These are phyloP conservation scores for Epichloe scottii DNA, from an alignment of 2,329 filamentous ascomycete genomes.

Conservation along the genomic window DNA sequence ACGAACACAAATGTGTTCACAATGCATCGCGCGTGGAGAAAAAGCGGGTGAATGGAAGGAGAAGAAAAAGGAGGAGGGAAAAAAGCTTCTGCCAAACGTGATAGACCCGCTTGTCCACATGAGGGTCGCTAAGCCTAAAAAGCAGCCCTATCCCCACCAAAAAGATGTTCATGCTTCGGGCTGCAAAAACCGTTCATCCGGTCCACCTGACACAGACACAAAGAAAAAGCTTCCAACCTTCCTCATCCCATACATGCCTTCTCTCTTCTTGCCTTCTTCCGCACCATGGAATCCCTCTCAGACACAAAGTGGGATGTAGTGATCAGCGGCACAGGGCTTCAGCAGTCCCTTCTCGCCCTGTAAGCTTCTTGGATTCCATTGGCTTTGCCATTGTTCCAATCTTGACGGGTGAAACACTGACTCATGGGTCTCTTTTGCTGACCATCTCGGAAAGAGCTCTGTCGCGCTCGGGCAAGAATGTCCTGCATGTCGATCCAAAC, in stretches of 20 bases:
- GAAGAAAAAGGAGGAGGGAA: conserved; percentile 9
- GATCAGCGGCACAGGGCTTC: conserved; percentile 65
- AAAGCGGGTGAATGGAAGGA: conserved; percentile 16
- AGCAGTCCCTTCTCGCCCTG: conserved; percentile 71
- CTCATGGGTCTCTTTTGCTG: conserved; percentile 19
- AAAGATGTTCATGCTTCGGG: not conserved
- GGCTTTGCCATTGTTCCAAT: conserved; percentile 4
- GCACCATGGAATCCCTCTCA: conserved; percentile 58
- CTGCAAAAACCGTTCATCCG: conserved; percentile 9
- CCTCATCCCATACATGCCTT: conserved; percentile 6
- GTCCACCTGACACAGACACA: conserved; percentile 1
- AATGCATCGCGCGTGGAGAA: conserved; percentile 18
- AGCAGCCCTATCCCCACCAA: not conserved
- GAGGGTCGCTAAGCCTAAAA: conserved; percentile 4
- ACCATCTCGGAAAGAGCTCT: conserved; percentile 54
- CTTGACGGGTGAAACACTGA: conserved; percentile 7
- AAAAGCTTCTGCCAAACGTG: conserved; percentile 16
- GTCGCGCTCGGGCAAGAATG: conserved; percentile 81
- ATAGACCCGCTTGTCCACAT: not conserved
- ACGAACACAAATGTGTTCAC: conserved; percentile 18
- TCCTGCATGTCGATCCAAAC: conserved; percentile 81
- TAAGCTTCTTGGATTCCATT: conserved; percentile 34
- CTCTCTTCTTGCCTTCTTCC: conserved; percentile 5
- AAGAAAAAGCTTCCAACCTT: conserved; percentile 7
- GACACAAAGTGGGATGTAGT: conserved; percentile 70